phyloP scores from a whole-genome alignment of 768 basidiomycete genomes.

The Gloeopeniophorella convolvens region DNA sequence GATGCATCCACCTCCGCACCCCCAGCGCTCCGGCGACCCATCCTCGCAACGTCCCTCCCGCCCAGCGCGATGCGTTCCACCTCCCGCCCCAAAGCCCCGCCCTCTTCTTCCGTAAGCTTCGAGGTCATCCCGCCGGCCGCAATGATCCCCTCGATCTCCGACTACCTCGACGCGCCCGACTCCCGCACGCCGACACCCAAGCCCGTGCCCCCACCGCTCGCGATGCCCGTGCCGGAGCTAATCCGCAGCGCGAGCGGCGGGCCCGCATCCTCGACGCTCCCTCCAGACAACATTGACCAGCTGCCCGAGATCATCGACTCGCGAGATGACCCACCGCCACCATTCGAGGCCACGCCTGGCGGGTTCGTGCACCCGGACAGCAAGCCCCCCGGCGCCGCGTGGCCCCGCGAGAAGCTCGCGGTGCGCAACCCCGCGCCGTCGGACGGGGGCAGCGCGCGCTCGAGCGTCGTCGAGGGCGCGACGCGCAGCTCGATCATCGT shows the following conservation, averaged over 20 bases:
- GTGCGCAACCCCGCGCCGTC: slow-evolving; percentile 10
- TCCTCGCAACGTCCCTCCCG: slow-evolving; percentile 17
- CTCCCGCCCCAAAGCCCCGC: slow-evolving; percentile 14
- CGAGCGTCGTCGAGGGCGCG: slow-evolving; percentile 27
- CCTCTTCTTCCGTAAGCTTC: slow-evolving; percentile 21
- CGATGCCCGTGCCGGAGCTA: slow-evolving; percentile 12
- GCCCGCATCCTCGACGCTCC: slow-evolving; percentile 8
- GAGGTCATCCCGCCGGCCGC: slow-evolving; percentile 12
- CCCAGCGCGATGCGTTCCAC: slow-evolving; percentile 13
- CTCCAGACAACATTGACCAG: slow-evolving; percentile 8
- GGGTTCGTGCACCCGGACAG: neutral
- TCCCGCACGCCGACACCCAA: slow-evolving; percentile 3
- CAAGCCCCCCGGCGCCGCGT: slow-evolving; percentile 5
- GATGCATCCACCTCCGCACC: neutral
- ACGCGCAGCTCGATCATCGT: slow-evolving; percentile 23
- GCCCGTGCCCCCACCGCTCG: slow-evolving; percentile 14
- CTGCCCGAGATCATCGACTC: slow-evolving; percentile 20
- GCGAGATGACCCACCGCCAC: slow-evolving; percentile 13
- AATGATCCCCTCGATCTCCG: slow-evolving; percentile 15
- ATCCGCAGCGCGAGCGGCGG: neutral
- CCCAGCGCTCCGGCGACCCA: slow-evolving; percentile 2
- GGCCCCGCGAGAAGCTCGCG: slow-evolving; percentile 10
- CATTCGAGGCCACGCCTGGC: too few species aligned
- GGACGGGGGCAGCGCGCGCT: slow-evolving; percentile 12
- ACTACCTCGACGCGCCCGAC: slow-evolving; percentile 17